Evolutionary conservation across 176 grass and related monocot genomes (phyloP).

Genomic region (Dendrocalamus sinicus): DNA sequence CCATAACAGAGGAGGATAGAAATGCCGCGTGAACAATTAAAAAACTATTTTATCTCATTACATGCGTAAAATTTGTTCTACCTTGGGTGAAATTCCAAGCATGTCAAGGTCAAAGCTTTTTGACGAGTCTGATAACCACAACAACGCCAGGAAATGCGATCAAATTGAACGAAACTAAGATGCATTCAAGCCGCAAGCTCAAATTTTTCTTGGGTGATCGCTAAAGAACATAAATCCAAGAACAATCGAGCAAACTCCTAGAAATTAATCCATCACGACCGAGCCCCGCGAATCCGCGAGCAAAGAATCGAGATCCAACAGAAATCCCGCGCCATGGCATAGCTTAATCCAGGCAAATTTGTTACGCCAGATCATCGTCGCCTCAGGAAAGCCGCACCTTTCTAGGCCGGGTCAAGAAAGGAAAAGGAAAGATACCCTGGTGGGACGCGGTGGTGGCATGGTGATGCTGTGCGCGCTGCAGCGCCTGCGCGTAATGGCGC

Average conservation of each 20-base stretch:
- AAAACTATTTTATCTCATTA: neutral
- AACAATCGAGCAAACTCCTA: neutral
- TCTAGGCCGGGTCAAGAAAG: constrained; percentile 20
- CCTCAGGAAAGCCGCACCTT: constrained; percentile 24
- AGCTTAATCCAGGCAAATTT: neutral
- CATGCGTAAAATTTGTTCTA: neutral
- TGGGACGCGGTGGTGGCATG: constrained; percentile 27
- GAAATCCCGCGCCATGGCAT: neutral
- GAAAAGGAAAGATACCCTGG: constrained; percentile 31
- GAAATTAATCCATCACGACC: neutral
- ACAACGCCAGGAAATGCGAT: neutral
- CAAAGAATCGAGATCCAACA: constrained; percentile 17
- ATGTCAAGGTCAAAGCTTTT: neutral
- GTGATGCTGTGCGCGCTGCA: constrained; percentile 46
- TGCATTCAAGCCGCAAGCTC: neutral
- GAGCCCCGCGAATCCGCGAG: neutral
- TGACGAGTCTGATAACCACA: neutral
- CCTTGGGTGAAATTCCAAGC: neutral
- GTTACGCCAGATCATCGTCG: neutral
- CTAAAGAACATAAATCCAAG: constrained; percentile 14
- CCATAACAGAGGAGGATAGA: neutral
- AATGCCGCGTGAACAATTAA: neutral
- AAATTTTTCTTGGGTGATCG: neutral
- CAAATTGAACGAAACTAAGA: constrained; percentile 23
- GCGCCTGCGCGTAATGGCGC: constrained; percentile 67